phyloP scores from a whole-genome alignment of 768 basidiomycete genomes.

The Lentinula lateritia region DNA sequence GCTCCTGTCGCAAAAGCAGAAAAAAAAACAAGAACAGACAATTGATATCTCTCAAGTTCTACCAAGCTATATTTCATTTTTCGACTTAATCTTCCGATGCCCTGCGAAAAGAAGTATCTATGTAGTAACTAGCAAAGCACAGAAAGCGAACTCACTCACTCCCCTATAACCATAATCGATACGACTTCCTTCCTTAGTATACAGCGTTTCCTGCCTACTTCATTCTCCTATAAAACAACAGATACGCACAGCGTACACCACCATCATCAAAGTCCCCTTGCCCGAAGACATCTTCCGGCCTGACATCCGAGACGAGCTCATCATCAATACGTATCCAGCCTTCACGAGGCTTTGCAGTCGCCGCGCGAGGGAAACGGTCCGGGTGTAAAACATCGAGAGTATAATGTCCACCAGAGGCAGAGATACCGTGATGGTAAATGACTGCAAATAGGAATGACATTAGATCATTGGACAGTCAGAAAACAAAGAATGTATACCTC shows the following conservation, averaged over 20 bases:
- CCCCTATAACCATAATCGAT: background rate
- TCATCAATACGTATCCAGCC: slow-evolving; percentile 95
- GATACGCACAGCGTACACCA: slow-evolving; percentile 68
- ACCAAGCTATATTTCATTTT: no score
- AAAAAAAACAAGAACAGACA: background rate
- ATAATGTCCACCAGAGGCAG: slow-evolving; percentile 92
- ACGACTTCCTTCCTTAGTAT: background rate
- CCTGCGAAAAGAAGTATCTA: no score
- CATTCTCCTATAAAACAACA: slow-evolving; percentile 78
- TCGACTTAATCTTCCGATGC: no score
- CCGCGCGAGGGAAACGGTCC: slow-evolving; percentile 39
- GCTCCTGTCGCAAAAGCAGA: background rate
- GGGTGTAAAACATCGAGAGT: slow-evolving; percentile 87
- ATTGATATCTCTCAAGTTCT: no score
- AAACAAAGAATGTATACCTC: slow-evolving; percentile 43
- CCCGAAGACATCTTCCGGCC: slow-evolving; percentile 67
- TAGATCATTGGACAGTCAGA: background rate
- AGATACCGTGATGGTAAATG: slow-evolving; percentile 89
- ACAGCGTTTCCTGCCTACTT: slow-evolving; percentile 14
- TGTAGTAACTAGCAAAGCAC: no score
- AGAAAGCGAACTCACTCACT: background rate
- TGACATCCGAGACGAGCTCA: slow-evolving; percentile 75
- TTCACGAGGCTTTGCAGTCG: slow-evolving; percentile 38
- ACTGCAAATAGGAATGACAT: slow-evolving; percentile 33
- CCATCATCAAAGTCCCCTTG: slow-evolving; percentile 42